Evolutionary conservation across 163 green algal species (phyloP).

Genomic region (Chlamydomonas reinhardtii): DNA sequence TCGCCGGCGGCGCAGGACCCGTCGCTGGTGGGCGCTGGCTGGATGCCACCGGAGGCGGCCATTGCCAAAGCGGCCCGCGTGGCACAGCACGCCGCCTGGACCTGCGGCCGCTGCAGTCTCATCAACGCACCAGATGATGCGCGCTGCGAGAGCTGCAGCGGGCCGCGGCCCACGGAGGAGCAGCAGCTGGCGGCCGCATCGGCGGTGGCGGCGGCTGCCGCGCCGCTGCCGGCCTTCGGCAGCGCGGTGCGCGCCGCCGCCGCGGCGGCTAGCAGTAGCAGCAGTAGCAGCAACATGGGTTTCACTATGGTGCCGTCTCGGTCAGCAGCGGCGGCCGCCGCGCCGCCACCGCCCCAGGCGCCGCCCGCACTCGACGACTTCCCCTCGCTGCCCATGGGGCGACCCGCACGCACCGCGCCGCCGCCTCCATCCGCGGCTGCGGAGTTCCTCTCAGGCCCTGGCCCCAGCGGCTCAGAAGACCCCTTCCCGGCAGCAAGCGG

Average conservation of each 20-base stretch:
- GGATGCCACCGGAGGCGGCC: constrained; percentile 82
- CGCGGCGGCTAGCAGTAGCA: not conserved
- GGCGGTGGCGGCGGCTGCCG: not conserved
- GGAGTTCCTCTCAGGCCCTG: not conserved
- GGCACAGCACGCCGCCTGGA: constrained; percentile 67
- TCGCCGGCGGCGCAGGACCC: constrained; percentile 39
- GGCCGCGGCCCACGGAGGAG: constrained; percentile 14
- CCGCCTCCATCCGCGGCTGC: not conserved
- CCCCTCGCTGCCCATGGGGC: not conserved
- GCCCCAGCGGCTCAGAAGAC: not conserved
- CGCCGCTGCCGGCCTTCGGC: not conserved
- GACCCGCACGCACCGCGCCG: not conserved
- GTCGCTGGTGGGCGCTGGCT: constrained; percentile 50
- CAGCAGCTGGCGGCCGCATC: constrained; percentile 5
- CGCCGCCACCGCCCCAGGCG: not conserved
- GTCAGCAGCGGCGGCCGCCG: not conserved
- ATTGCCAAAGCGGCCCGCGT: constrained; percentile 68
- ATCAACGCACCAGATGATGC: constrained; percentile 71
- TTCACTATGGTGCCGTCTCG: not conserved
- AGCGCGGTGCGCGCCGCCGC: not conserved
- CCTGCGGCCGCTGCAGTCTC: constrained; percentile 72
- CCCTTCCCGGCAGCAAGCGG: not conserved
- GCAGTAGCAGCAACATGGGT: not conserved
- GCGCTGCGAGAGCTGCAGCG: constrained; percentile 57
- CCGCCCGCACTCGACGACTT: constrained; percentile 21